Conservation (phyloP, 2,329 filamentous ascomycete species). For the Macrophomina tecta region DNA sequence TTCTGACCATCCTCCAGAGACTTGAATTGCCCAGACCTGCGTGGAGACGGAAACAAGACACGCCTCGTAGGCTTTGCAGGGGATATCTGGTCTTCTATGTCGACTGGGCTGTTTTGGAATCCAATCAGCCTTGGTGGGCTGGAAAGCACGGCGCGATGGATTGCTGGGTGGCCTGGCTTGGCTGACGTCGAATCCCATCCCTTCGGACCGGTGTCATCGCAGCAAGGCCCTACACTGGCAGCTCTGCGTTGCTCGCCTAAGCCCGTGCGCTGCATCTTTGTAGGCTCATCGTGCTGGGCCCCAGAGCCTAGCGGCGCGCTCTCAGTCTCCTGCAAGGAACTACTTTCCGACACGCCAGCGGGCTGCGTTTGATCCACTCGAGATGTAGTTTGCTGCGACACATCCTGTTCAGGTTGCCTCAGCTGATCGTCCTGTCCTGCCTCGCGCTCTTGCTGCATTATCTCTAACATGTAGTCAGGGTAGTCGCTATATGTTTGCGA, state of each 20-base stretch:
- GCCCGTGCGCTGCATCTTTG: slow-evolving; percentile 30
- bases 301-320: slow-evolving; percentile 41
- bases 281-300: slow-evolving; percentile 44
- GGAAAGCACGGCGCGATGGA: slow-evolving; percentile 64
- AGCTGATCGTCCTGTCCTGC: background rate
- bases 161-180: slow-evolving; percentile 40
- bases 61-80: slow-evolving; percentile 68
- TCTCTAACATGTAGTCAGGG: slow-evolving; percentile 21
- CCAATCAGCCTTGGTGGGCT: slow-evolving; percentile 62
- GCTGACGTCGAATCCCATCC: slow-evolving; percentile 29
- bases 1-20: slow-evolving; percentile 54
- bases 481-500: slow-evolving; percentile 19
- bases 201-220: background rate
- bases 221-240: slow-evolving; percentile 9
- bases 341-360: background rate
- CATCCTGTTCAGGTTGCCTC: background rate
- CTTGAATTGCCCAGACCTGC: slow-evolving; percentile 68
- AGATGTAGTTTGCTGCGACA: background rate
- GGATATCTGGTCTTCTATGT: slow-evolving; percentile 58
- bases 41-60: slow-evolving; percentile 77
- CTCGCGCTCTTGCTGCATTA: background rate
- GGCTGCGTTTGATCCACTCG: background rate
- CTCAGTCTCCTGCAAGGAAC: no score
- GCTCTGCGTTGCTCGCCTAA: slow-evolving; percentile 3
- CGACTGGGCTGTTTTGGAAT: slow-evolving; percentile 54